Conservation (phyloP, 1,139 yeast species). For the Suhomyces yuchorum region DNA sequence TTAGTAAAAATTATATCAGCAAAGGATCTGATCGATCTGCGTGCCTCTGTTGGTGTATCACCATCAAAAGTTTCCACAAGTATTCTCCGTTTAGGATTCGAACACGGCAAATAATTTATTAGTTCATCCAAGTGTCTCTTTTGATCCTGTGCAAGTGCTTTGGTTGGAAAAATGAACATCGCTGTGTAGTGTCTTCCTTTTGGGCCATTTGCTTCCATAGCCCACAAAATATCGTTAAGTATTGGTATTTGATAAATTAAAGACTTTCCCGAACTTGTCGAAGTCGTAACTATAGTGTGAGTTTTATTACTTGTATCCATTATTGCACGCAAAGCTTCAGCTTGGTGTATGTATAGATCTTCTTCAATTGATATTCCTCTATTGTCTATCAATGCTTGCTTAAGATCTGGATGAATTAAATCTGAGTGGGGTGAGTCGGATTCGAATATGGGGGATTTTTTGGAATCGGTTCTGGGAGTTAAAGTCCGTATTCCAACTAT, state of each 20-base stretch:
- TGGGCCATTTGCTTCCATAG: conserved; percentile 24
- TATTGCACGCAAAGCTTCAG: conserved; percentile 67
- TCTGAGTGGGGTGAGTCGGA: neutral
- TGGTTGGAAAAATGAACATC: conserved; percentile 90
- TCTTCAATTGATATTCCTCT: conserved; percentile 47
- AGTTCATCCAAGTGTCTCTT: conserved; percentile 70
- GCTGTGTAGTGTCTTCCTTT: conserved; percentile 53
- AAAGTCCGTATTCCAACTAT: conserved; percentile 45
- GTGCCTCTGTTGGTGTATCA: conserved; percentile 71
- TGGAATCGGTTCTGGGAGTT: conserved; percentile 26
- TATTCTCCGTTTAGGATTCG: conserved; percentile 31
- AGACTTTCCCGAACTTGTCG: conserved; percentile 96
- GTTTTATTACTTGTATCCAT: conserved; percentile 35
- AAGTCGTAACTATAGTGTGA: conserved; percentile 83
- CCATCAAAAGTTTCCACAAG: conserved; percentile 88
- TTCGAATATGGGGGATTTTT: conserved; percentile 18
- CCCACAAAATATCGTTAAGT: conserved; percentile 55
- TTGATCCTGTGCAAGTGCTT: conserved; percentile 97
- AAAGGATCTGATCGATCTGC: conserved; percentile 49
- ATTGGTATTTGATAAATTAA: conserved; percentile 89
- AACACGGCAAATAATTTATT: conserved; percentile 46
- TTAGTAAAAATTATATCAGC: conserved; percentile 88
- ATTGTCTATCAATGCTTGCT: conserved; percentile 51
- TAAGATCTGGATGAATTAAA: conserved; percentile 42
- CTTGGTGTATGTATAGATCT: conserved; percentile 77